Evolutionary conservation across 768 basidiomycete species (phyloP).

Genomic region (Lentinula boryana): DNA sequence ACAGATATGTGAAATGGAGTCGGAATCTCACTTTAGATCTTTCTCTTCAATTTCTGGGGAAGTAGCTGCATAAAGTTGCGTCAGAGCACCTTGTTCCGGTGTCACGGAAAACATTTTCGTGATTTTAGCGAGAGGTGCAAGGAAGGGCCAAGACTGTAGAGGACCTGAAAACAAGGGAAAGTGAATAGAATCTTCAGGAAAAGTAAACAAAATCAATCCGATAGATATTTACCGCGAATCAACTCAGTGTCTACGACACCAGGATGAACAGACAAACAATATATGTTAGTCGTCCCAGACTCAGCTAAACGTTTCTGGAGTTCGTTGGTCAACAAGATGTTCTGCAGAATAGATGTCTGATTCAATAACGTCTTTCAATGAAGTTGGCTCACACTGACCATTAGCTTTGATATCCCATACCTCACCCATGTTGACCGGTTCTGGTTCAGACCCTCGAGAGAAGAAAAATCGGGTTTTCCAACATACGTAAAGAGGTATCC

Average conservation of each 20-base stretch:
- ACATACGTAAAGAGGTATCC: neutral
- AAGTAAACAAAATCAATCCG: too few relatives aligned
- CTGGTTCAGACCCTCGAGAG: constrained; percentile 2
- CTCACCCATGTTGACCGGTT: neutral
- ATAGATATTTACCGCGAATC: neutral
- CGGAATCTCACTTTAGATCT: neutral
- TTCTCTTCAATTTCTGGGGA: constrained; percentile 12
- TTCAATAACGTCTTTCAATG: neutral
- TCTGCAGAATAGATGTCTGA: neutral
- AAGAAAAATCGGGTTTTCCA: neutral
- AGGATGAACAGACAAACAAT: constrained; percentile 5
- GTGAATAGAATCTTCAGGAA: too few relatives aligned
- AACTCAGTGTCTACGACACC: neutral
- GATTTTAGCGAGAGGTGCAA: neutral
- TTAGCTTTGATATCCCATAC: constrained; percentile 3
- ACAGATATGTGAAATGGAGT: neutral
- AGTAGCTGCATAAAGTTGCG: constrained; percentile 16
- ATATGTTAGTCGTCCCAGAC: neutral
- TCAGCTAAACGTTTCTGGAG: constrained; percentile 4
- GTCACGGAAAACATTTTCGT: neutral
- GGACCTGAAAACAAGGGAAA: neutral
- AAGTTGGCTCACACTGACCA: neutral
- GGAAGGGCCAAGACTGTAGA: constrained; percentile 1
- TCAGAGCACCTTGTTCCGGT: constrained; percentile 12
- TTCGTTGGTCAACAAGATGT: constrained; percentile 7